Conservation (phyloP, 1,284 basidiomycete species). For the Cryptococcus sp. region DNA sequence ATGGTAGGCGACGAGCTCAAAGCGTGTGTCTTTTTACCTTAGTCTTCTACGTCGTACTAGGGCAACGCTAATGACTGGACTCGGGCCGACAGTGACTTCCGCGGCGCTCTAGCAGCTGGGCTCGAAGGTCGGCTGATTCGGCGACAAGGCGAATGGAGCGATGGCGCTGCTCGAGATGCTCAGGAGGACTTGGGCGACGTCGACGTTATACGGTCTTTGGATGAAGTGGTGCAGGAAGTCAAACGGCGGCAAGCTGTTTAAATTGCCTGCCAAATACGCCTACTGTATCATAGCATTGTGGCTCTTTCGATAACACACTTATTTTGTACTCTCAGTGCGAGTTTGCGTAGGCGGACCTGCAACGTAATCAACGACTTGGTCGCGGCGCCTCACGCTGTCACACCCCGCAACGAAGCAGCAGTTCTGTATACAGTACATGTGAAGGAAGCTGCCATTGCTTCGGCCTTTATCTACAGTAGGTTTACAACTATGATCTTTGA, state of each 20-base stretch:
- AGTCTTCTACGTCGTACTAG: neutral
- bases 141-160: slow-evolving; percentile 47
- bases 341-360: no score
- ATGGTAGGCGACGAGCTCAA: slow-evolving; percentile 54
- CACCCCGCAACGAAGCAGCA: no score
- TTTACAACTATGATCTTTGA: no score
- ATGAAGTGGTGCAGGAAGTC: slow-evolving; percentile 34
- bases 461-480: no score
- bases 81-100: slow-evolving; percentile 41
- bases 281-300: no score
- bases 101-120: slow-evolving; percentile 38
- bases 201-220: slow-evolving; percentile 28
- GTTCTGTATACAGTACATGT: no score
- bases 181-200: slow-evolving; percentile 41
- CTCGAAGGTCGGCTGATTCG: slow-evolving; percentile 48
- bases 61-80: slow-evolving; percentile 1
- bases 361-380: no score
- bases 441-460: no score
- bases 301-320: no score
- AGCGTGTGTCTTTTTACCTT: slow-evolving; percentile 40
- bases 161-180: slow-evolving; percentile 42
- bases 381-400: no score
- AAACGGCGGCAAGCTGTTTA: neutral
- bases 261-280: no score
- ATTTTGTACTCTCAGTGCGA: no score